phyloP scores from a whole-genome alignment of 148 eudicot species.

The Gaultheria prostrata region DNA sequence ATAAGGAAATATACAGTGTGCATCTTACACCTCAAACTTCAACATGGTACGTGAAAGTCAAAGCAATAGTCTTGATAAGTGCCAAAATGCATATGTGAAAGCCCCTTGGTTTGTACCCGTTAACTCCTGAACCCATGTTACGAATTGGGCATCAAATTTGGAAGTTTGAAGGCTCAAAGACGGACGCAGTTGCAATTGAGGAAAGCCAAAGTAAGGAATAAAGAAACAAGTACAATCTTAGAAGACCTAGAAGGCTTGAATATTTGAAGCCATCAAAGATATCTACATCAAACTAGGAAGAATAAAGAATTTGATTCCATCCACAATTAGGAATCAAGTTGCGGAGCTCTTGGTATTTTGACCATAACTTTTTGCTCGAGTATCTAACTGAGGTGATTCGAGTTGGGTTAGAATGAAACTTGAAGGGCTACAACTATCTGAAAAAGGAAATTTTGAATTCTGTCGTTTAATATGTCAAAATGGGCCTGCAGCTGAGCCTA shows the following conservation, averaged over 20 bases:
- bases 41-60: background rate
- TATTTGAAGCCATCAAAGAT: background rate
- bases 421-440: background rate
- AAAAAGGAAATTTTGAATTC: background rate
- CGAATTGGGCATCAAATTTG: background rate
- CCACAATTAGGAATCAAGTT: background rate
- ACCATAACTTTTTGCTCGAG: background rate
- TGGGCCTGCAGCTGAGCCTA: background rate
- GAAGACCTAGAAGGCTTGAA: background rate
- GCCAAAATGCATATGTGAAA: background rate
- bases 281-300: background rate
- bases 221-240: background rate
- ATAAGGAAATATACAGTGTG: background rate
- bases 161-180: background rate
- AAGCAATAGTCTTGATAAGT: background rate
- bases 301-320: background rate
- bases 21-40: background rate
- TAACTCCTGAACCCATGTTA: background rate
- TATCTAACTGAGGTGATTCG: background rate
- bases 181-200: background rate
- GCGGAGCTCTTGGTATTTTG: background rate
- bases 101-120: background rate
- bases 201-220: background rate
- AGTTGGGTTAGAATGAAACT: background rate
- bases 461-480: background rate